Conservation (phyloP, 2,329 filamentous ascomycete genomes). For the Macroventuria anomochaeta region DNA sequence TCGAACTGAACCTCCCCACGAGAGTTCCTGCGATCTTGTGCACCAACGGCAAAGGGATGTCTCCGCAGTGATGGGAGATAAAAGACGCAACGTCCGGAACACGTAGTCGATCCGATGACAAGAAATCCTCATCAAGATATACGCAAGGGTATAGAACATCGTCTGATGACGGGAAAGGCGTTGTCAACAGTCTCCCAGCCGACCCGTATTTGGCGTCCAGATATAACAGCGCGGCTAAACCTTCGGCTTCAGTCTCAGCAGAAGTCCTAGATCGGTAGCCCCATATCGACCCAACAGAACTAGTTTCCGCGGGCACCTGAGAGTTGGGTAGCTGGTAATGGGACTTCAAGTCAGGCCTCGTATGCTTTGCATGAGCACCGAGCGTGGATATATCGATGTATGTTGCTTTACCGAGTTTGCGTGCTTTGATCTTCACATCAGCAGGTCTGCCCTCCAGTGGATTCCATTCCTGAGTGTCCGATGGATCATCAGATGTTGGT, state of each 20-base stretch:
- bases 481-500: conserved; percentile 25
- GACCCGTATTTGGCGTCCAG: conserved; percentile 34
- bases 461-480: conserved; percentile 34
- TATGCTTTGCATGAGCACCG: background rate
- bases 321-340: background rate
- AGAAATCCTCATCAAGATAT: conserved; percentile 44
- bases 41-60: conserved; percentile 31
- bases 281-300: background rate
- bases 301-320: conserved; percentile 10
- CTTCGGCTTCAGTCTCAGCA: conserved; percentile 28
- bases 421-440: conserved; percentile 11
- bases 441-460: conserved; percentile 21
- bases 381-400: conserved; percentile 34
- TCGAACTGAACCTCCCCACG: conserved; percentile 12
- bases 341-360: background rate
- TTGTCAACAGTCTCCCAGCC: conserved; percentile 27
- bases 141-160: conserved; percentile 42
- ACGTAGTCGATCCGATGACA: conserved; percentile 23
- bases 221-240: conserved; percentile 44
- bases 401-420: conserved; percentile 21
- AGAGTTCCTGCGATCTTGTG: conserved; percentile 23
- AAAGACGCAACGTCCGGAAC: conserved; percentile 4
- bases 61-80: conserved; percentile 14
- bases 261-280: background rate
- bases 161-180: conserved; percentile 31